Percentiles rank a stretch among this genome's conserved stretches.
Conservation (phyloP, 805 yeast species). For the Hanseniaspora opuntiae region DNA sequence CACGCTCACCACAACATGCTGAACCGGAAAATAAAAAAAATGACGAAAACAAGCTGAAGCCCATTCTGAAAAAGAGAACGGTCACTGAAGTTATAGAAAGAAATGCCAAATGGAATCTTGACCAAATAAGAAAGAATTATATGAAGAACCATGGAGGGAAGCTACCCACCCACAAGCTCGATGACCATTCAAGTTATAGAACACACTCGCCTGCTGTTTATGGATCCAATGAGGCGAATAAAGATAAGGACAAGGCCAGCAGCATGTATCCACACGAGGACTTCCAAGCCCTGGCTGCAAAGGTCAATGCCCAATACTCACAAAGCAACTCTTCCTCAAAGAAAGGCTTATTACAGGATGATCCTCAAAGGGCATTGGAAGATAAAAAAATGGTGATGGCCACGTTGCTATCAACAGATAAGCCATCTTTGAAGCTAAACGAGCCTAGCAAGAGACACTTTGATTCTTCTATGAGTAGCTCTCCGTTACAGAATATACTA, state of each 20-base stretch:
- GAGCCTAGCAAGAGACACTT: neutral
- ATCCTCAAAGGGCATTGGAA: neutral
- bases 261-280: constrained; percentile 21
- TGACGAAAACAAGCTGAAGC: constrained; percentile 39
- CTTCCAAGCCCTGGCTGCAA: constrained; percentile 26
- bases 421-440: neutral
- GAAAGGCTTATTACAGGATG: neutral
- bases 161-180: constrained; percentile 17
- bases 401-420: constrained; percentile 4
- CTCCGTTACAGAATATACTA: neutral
- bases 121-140: constrained; percentile 58
- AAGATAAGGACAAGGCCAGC: neutral
- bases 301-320: constrained; percentile 27
- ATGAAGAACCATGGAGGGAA: constrained; percentile 69
- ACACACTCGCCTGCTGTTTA: constrained; percentile 19
- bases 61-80: constrained; percentile 77
- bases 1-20: constrained; percentile 13
- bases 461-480: neutral
- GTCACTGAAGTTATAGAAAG: constrained; percentile 55
- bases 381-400: constrained; percentile 9
- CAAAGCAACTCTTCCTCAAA: neutral
- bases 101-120: constrained; percentile 26
- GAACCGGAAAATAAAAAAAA: constrained; percentile 22
- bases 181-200: constrained; percentile 17
- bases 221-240: neutral